Conservation (phyloP, 495 filamentous ascomycete genomes). For the Hypomontagnella monticulosa region DNA sequence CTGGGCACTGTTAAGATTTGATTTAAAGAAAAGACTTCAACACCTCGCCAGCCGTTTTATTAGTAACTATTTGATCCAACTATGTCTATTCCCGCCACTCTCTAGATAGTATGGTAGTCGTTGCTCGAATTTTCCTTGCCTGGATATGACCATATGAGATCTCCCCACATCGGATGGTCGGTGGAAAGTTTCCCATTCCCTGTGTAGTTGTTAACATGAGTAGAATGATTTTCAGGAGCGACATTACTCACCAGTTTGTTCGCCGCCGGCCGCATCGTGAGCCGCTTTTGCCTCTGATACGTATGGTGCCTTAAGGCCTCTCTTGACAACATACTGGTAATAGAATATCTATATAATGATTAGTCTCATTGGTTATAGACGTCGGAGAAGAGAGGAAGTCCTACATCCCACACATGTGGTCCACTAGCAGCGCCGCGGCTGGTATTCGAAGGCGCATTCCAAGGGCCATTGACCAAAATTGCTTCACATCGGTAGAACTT, state of each 20-base stretch:
- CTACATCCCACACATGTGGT: conserved; percentile 32
- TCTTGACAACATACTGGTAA: conserved; percentile 40
- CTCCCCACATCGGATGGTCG: conserved; percentile 40
- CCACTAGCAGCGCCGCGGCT: conserved; percentile 42
- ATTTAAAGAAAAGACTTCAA: too few species aligned
- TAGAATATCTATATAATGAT: conserved; percentile 33
- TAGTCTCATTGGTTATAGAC: neutral
- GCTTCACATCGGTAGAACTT: conserved; percentile 51
- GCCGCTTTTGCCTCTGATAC: conserved; percentile 21
- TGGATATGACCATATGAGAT: conserved; percentile 41
- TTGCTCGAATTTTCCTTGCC: conserved; percentile 21
- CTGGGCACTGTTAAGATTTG: too few species aligned
- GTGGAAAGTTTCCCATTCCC: conserved; percentile 12
- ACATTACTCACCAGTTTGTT: conserved; percentile 1
- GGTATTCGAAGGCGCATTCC: conserved; percentile 44
- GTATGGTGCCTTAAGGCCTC: conserved; percentile 32
- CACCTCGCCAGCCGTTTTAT: too few species aligned
- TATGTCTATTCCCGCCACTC: conserved; percentile 40
- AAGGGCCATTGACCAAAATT: conserved; percentile 49
- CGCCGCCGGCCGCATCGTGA: conserved; percentile 4
- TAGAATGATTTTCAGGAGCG: too few species aligned
- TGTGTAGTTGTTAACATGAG: neutral
- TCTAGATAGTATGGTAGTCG: conserved; percentile 35
- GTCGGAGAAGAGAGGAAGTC: neutral
- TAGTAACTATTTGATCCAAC: too few species aligned